phyloP scores from a whole-genome alignment of 1,284 basidiomycete species.

The Kwoniella shivajii region DNA sequence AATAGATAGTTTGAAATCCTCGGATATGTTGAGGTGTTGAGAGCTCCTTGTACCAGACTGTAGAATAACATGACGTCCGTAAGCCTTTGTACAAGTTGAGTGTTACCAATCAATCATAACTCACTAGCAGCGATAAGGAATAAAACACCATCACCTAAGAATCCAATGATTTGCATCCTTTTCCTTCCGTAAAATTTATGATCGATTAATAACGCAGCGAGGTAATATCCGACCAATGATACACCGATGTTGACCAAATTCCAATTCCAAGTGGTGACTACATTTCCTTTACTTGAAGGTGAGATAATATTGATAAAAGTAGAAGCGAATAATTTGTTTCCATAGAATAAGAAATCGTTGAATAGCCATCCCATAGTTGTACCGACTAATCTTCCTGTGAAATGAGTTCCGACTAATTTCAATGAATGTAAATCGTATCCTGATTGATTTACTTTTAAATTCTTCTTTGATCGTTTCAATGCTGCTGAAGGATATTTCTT shows the following conservation, averaged over 20 bases:
- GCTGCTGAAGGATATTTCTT: slow-evolving; percentile 52
- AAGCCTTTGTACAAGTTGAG: background rate
- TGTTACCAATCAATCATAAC: background rate
- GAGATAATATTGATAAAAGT: slow-evolving; percentile 58
- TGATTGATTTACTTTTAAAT: slow-evolving; percentile 55
- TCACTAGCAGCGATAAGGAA: slow-evolving; percentile 51
- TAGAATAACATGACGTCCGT: background rate
- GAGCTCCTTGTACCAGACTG: slow-evolving; percentile 29
- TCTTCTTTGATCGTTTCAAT: slow-evolving; percentile 56
- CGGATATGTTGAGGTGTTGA: slow-evolving; percentile 45
- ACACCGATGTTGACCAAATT: slow-evolving; percentile 59
- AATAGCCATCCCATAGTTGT: slow-evolving; percentile 59
- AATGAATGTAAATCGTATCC: slow-evolving; percentile 60
- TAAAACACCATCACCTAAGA: slow-evolving; percentile 57
- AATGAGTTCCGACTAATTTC: slow-evolving; percentile 58
- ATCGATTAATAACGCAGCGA: slow-evolving; percentile 60
- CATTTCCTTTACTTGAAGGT: slow-evolving; percentile 48
- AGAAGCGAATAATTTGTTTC: slow-evolving; percentile 55
- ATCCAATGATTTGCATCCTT: slow-evolving; percentile 59
- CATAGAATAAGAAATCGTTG: slow-evolving; percentile 61
- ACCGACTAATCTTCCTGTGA: slow-evolving; percentile 58
- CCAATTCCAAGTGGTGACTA: slow-evolving; percentile 59
- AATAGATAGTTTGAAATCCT: slow-evolving; percentile 60
- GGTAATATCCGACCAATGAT: slow-evolving; percentile 59
- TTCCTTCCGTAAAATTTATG: slow-evolving; percentile 58